Base-by-base conservation (phyloP, 805 yeast genomes). In the Teunomyces panamensis region DNA sequence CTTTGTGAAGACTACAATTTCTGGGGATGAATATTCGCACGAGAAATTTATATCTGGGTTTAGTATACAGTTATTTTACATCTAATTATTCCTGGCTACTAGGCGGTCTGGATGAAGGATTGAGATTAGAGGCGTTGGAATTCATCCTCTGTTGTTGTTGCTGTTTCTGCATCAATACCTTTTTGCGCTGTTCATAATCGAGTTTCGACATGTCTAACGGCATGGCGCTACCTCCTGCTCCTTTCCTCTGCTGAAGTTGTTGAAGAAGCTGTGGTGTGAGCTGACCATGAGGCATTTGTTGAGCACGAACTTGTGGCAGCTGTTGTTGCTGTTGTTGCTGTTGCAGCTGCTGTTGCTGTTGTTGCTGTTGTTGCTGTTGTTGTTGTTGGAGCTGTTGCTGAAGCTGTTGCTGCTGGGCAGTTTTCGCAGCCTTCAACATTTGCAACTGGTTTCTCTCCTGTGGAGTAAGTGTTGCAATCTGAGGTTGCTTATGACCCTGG, bases 371-470 rank as follows among this genome's bases (percentile, higher is more conserved):
- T 28, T 58, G 63, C 24, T 44, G 56, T 13, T 44, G 55, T 14
- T 49, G 64, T 20, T 48, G 57, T 11, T 29, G 55, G 16, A 47
- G 57, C 37, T 56, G 62, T 32, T 55, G 60, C 27, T 56, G 61
- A 14, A 54, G 54, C 34, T 59, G 59, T 42, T 58, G 61, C 39
- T 63, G 65, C 44, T 62, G 70, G 2, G 64, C 68, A 46, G 63
- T 55, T 49, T 64, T 60, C 9, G 65, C 64, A 24, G 72, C 67
- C 56, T 71, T 69, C 37, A 71, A 62, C 65, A 63, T 67, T 46
- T 68, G 76, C 28, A 72, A 61, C 55, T 68, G 76, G 47, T 62
- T 69, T 49, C 69, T 56, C 48, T 75, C 80, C 49, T 71, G 75
- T 2, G 76, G 74, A 4, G 74, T 69, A 46, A 76, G 57, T 9